These are phyloP conservation scores for Pseudocercospora fuligena DNA, from an alignment of 2,329 filamentous ascomycete genomes.

Conservation along the genomic window DNA sequence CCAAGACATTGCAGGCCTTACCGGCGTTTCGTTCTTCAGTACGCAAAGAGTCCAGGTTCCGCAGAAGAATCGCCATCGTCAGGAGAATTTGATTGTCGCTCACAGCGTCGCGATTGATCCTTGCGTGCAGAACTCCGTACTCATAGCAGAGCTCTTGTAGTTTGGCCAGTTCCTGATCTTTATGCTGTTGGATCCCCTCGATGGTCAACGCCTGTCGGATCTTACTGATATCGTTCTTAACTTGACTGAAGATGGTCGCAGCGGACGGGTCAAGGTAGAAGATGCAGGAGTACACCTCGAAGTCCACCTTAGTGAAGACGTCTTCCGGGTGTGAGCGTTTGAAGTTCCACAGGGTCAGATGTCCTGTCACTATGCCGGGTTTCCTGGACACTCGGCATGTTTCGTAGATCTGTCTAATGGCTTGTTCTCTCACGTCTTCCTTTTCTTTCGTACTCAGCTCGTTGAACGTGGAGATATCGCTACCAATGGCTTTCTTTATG, in stretches of 20 bases:
- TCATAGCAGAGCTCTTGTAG: slow-evolving; percentile 52
- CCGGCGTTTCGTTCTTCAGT: slow-evolving; percentile 34
- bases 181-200: slow-evolving; percentile 54
- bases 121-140: slow-evolving; percentile 30
- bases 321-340: slow-evolving; percentile 25
- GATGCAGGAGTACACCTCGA: slow-evolving; percentile 60
- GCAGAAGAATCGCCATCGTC: neutral
- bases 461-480: slow-evolving; percentile 57
- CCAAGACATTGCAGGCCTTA: slow-evolving; percentile 40
- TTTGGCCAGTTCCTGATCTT: slow-evolving; percentile 50
- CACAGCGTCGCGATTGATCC: neutral
- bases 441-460: slow-evolving; percentile 45
- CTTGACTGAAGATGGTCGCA: slow-evolving; percentile 43
- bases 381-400: slow-evolving; percentile 43
- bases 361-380: slow-evolving; percentile 58
- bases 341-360: slow-evolving; percentile 60
- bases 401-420: slow-evolving; percentile 53
- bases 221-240: slow-evolving; percentile 42
- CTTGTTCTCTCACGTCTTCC: slow-evolving; percentile 46
- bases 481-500: slow-evolving; percentile 50
- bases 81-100: neutral
- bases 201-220: slow-evolving; percentile 37
- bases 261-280: slow-evolving; percentile 58
- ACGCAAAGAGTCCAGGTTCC: neutral
- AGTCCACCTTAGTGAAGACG: slow-evolving; percentile 54